Percentiles rank a stretch among this genome's conserved stretches.
These are phyloP conservation scores for Xylariaceae sp. DNA, from an alignment of 2,329 filamentous ascomycete species.

Conservation along the genomic window DNA sequence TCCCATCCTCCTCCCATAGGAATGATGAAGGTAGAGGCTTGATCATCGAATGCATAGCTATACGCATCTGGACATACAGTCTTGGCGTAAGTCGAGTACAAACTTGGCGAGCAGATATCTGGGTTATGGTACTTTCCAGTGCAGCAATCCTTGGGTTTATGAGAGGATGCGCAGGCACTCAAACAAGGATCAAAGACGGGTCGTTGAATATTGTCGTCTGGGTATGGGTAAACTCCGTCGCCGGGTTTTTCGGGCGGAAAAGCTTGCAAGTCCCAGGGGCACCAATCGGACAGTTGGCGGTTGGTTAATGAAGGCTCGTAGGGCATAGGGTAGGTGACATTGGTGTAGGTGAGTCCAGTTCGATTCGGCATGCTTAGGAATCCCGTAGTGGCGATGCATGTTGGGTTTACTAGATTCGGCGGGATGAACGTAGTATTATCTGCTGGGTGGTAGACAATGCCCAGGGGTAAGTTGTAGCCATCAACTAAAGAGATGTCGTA, in stretches of 20 bases:
- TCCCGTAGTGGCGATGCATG: constrained; percentile 75
- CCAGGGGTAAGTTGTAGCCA: constrained; percentile 80
- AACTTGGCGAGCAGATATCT: constrained; percentile 65
- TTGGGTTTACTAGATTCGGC: constrained; percentile 76
- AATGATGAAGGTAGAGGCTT: constrained; percentile 65
- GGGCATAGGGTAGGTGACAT: constrained; percentile 69
- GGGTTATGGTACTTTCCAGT: constrained; percentile 70
- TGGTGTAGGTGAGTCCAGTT: constrained; percentile 65
- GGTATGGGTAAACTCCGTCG: constrained; percentile 81
- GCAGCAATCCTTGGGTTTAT: constrained; percentile 74
- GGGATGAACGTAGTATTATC: constrained; percentile 70
- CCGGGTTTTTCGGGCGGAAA: constrained; percentile 71
- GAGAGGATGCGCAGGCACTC: constrained; percentile 75
- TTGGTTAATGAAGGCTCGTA: constrained; percentile 67
- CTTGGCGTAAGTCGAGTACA: constrained; percentile 75
- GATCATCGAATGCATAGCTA: constrained; percentile 72
- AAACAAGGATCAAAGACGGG: constrained; percentile 79
- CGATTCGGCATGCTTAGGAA: constrained; percentile 61
- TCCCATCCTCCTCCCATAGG: constrained; percentile 76
- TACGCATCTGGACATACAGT: constrained; percentile 83
- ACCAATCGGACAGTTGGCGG: constrained; percentile 69
- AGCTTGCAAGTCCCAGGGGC: constrained; percentile 78
- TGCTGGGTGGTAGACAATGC: constrained; percentile 64
- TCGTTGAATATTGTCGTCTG: constrained; percentile 73
- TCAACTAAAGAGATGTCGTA: constrained; percentile 88